Evolutionary conservation across 257 asterid species (phyloP).

Genomic region (Asclepias syriaca): DNA sequence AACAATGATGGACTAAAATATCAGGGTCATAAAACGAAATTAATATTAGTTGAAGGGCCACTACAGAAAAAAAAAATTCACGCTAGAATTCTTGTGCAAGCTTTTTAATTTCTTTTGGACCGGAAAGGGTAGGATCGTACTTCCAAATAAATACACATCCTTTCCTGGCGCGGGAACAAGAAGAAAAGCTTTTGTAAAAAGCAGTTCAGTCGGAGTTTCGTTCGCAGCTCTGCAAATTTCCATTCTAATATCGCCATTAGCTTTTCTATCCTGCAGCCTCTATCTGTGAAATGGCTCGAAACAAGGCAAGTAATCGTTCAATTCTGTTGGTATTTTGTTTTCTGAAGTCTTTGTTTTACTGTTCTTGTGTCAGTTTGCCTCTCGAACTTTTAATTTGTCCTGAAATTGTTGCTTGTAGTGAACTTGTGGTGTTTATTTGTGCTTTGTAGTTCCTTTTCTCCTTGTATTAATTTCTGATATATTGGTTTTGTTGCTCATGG

Average conservation of each 20-base stretch:
- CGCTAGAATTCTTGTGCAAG: slow-evolving; percentile 13
- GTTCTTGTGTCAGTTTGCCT: not conserved
- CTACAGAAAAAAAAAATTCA: not conserved
- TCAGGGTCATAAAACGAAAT: not conserved
- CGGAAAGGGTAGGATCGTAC: slow-evolving; percentile 6
- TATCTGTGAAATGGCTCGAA: slow-evolving; percentile 58
- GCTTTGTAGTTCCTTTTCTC: not conserved
- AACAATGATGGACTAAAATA: not conserved
- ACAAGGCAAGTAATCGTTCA: slow-evolving; percentile 38
- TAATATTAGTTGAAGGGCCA: not conserved
- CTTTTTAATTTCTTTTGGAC: not conserved
- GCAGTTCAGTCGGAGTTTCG: not conserved
- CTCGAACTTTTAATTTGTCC: not conserved
- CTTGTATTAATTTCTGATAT: not conserved
- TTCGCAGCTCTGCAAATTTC: not conserved
- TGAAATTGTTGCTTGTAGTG: not conserved
- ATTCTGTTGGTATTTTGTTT: slow-evolving; percentile 2
- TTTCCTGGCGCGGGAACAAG: slow-evolving; percentile 22
- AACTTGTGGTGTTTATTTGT: not conserved
- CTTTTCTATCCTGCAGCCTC: not conserved
- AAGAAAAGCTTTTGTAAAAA: not conserved
- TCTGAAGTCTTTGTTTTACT: not conserved
- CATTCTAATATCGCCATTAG: not conserved
- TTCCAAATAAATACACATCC: not conserved
- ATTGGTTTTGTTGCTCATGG: not conserved